Evolutionary conservation across 768 basidiomycete genomes (phyloP).

Genomic region (Rhodotorula babjevae): DNA sequence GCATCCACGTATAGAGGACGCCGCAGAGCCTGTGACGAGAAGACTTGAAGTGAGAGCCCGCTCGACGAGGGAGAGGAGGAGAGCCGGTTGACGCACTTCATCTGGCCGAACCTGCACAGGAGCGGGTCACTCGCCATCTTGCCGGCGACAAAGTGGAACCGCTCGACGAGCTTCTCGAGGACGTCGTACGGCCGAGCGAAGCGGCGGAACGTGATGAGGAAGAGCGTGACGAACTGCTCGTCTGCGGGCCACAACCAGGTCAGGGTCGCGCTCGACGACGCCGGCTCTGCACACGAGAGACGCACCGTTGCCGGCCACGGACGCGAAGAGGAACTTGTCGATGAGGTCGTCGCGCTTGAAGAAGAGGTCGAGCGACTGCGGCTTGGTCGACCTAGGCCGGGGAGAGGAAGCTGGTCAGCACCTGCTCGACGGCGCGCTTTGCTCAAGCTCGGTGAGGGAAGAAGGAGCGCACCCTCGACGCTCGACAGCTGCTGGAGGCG

Average conservation of each 20-base stretch:
- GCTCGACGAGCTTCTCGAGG: slow-evolving; percentile 37
- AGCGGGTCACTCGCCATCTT: slow-evolving; percentile 36
- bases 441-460: not conserved
- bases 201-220: slow-evolving; percentile 42
- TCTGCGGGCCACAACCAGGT: slow-evolving; percentile 22
- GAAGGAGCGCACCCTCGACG: not conserved
- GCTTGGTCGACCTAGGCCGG: not conserved
- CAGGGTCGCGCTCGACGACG: not conserved
- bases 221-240: slow-evolving; percentile 40
- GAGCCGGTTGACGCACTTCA: slow-evolving; percentile 30
- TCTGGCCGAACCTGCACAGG: slow-evolving; percentile 40
- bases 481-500: not conserved
- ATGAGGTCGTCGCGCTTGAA: slow-evolving; percentile 39
- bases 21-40: slow-evolving; percentile 34
- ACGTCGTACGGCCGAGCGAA: slow-evolving; percentile 42
- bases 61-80: not conserved
- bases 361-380: slow-evolving; percentile 34
- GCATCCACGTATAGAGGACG: slow-evolving; percentile 40
- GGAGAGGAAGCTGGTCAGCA: not conserved
- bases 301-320: slow-evolving; percentile 42
- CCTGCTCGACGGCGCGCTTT: too few species aligned
- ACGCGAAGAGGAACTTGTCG: slow-evolving; percentile 44
- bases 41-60: not conserved
- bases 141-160: slow-evolving; percentile 35
- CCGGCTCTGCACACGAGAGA: not conserved